Evolutionary conservation across 83 land plant species (phyloP).

Genomic region (Diphasiastrum complanatum): DNA sequence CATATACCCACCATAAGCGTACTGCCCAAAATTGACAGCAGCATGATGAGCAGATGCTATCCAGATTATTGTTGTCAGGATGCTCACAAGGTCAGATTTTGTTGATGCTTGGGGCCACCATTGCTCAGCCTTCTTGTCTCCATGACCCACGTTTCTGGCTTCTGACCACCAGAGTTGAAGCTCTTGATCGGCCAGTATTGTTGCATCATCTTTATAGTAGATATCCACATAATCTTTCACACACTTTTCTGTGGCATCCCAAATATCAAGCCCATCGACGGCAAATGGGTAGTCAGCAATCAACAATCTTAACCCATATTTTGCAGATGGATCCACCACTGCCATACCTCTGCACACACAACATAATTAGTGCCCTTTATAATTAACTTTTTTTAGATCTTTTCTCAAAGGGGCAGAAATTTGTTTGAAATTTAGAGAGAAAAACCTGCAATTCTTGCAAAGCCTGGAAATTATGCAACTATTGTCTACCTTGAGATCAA

Average conservation of each 20-base stretch:
- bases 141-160: conserved; percentile 48
- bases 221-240: conserved; percentile 47
- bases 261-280: conserved; percentile 59
- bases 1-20: conserved; percentile 55
- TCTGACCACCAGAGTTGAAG: conserved; percentile 78
- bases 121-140: conserved; percentile 57
- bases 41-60: conserved; percentile 64
- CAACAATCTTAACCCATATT: conserved; percentile 48
- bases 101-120: conserved; percentile 57
- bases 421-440: too few species aligned
- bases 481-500: too few species aligned
- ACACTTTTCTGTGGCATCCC: conserved; percentile 61
- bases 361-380: too few species aligned
- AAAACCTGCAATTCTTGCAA: too few species aligned
- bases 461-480: too few species aligned
- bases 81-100: conserved; percentile 26
- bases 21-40: conserved; percentile 78
- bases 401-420: too few species aligned
- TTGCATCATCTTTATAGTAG: conserved; percentile 30
- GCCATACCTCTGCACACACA: conserved; percentile 59
- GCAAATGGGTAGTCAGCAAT: conserved; percentile 74
- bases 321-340: conserved; percentile 48
- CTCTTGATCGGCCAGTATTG: conserved; percentile 40
- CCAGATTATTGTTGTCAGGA: conserved; percentile 63
- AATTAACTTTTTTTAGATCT: too few species aligned